Evolutionary conservation across 2,329 filamentous ascomycete genomes (phyloP).

Genomic region (Penicillium sp.): DNA sequence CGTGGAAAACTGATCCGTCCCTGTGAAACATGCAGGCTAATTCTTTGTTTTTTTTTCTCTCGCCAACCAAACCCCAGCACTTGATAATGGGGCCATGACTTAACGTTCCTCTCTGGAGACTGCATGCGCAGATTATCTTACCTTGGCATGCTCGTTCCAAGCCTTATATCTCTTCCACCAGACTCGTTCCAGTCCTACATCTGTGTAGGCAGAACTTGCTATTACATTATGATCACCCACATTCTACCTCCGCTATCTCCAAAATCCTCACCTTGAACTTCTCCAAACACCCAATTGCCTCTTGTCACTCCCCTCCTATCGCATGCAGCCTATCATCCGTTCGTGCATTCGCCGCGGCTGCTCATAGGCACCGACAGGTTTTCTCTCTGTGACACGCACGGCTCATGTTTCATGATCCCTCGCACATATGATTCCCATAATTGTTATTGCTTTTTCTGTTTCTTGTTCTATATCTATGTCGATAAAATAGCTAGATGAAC

Average conservation of each 20-base stretch:
- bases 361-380: background rate
- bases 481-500: background rate
- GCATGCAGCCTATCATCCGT: background rate
- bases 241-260: background rate
- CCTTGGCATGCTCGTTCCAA: background rate
- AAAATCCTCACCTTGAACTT: background rate
- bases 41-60: background rate
- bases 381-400: background rate
- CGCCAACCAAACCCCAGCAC: background rate
- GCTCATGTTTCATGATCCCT: slow-evolving; percentile 12
- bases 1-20: slow-evolving; percentile 41
- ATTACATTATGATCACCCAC: background rate
- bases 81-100: background rate
- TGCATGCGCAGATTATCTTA: background rate
- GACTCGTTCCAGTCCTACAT: background rate
- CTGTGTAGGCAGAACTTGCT: background rate
- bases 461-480: slow-evolving; percentile 10
- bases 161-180: background rate
- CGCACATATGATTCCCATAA: slow-evolving; percentile 19
- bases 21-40: slow-evolving; percentile 18
- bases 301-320: background rate
- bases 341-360: background rate
- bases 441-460: slow-evolving; percentile 1
- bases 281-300: background rate
- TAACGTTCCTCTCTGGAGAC: background rate